Base-by-base conservation (phyloP, 1,139 yeast genomes). In the Saccharomyces hybrid region DNA sequence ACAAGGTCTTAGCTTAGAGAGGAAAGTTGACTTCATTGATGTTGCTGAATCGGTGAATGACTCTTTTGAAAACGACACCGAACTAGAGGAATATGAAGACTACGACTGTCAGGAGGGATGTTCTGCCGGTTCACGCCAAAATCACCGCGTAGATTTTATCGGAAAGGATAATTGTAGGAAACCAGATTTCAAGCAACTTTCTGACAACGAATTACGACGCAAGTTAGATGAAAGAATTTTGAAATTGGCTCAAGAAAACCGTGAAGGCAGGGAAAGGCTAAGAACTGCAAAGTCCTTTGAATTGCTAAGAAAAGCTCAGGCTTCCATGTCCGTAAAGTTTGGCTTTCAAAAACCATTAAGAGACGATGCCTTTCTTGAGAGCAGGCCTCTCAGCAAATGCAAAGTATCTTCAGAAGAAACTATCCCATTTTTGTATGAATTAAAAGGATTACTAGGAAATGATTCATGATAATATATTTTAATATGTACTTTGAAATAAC, bases 251-350 rank as follows among this genome's bases (percentile, higher is more conserved):
- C 55, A 59, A 27, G 70, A 67, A 47, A 69, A 68, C 52, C 64
- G 59, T 49, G 57, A 56, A 28, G 63, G 65, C 9, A 61, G 61
- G 42, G 62, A 60, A 13, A 55, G 57, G 34, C 42, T 66, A 11
- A 53, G 69, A 48, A 60, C 63, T 14, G 61, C 66, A 47, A 66
- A 67, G 53, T 65, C 70, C n/a, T 63, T 67, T 50, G 70, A 65
- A 52, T 53, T 67, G 26, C 53, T 67, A 46, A 59, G 60, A 44
- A 51, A 55, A 7, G 56, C 46, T 9, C 55, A 42, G 53, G 53
- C 47, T 55, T 50, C 56, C 44, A 34, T 20, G 28, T 31, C 49
- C 50, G 20, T 5, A 6, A 9, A 20, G 11, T 16, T 38, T 20
- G 44, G 26, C n/a, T 20, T 38, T 16, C n/a, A 11, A 8, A 14